Evolutionary conservation across 176 grass and related monocot species (phyloP).

Genomic region (Aechmea fasciata): DNA sequence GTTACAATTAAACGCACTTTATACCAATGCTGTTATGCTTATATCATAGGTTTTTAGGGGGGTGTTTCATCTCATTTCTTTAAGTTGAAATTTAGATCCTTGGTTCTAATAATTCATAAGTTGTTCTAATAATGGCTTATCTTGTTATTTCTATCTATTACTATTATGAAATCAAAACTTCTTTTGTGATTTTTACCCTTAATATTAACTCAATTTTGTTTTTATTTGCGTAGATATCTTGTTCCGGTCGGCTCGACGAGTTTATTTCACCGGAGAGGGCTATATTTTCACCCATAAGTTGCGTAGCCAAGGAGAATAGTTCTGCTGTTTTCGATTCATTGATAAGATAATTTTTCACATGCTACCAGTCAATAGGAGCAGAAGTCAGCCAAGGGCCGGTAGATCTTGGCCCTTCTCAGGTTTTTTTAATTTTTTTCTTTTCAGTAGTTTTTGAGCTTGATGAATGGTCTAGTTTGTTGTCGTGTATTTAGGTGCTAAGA

Average conservation of each 20-base stretch:
- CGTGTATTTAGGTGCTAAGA: too few relatives aligned
- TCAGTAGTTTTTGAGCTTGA: too few relatives aligned
- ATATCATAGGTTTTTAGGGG: background rate
- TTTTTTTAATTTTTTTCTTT: conserved; percentile 34
- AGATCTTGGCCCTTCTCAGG: conserved; percentile 36
- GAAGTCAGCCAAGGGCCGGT: conserved; percentile 58
- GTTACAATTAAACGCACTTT: background rate
- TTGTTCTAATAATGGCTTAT: background rate
- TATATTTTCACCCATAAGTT: background rate
- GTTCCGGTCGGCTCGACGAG: background rate
- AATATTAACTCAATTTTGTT: background rate
- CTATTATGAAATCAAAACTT: background rate
- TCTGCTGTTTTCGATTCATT: conserved; percentile 17
- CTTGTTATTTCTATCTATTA: background rate
- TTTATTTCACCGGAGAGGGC: background rate
- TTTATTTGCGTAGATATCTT: background rate
- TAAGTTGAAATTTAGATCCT: background rate
- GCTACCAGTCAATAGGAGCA: conserved; percentile 60
- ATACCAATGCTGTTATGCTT: background rate
- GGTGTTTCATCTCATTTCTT: background rate
- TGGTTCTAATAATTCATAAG: background rate
- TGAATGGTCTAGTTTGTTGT: too few relatives aligned
- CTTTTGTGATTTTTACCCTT: background rate
- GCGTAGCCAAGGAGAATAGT: conserved; percentile 4
- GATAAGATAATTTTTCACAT: conserved; percentile 51